Conservation (phyloP, 2,329 filamentous ascomycete species). For the Whalleya microplaca region DNA sequence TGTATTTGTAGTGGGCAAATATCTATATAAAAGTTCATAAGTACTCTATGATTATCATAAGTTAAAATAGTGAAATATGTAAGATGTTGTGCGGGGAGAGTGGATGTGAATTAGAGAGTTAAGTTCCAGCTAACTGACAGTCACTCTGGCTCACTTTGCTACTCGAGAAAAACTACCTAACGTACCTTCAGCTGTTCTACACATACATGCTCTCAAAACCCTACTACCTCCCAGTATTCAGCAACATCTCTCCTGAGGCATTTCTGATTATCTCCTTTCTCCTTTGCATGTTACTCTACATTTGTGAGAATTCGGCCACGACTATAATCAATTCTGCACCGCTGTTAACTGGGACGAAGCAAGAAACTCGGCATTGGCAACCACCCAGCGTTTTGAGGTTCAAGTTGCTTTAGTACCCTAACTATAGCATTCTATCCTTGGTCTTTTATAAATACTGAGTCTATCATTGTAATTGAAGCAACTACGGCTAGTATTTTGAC, state of each 20-base stretch:
- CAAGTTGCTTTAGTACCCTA: too few species aligned
- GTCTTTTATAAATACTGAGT: too few species aligned
- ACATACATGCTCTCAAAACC: neutral
- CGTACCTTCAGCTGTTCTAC: neutral
- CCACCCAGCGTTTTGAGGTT: too few species aligned
- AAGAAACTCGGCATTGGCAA: too few species aligned
- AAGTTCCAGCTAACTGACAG: constrained; percentile 18
- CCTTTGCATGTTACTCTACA: neutral
- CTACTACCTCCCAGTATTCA: neutral
- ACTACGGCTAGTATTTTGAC: too few species aligned
- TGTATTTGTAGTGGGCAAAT: neutral
- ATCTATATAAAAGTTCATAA: neutral
- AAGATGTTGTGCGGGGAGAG: neutral
- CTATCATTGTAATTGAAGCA: too few species aligned
- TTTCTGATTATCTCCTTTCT: neutral
- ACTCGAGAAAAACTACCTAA: constrained; percentile 2
- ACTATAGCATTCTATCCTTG: too few species aligned
- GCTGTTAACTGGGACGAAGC: too few species aligned
- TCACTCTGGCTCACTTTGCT: constrained; percentile 8
- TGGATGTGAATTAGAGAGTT: neutral
- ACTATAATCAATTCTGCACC: neutral
- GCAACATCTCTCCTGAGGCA: constrained; percentile 2
- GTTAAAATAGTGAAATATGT: neutral
- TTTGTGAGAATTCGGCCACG: neutral
- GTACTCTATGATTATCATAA: neutral